phyloP scores from a whole-genome alignment of 2,329 filamentous ascomycete genomes.

The Orbilia javanica region DNA sequence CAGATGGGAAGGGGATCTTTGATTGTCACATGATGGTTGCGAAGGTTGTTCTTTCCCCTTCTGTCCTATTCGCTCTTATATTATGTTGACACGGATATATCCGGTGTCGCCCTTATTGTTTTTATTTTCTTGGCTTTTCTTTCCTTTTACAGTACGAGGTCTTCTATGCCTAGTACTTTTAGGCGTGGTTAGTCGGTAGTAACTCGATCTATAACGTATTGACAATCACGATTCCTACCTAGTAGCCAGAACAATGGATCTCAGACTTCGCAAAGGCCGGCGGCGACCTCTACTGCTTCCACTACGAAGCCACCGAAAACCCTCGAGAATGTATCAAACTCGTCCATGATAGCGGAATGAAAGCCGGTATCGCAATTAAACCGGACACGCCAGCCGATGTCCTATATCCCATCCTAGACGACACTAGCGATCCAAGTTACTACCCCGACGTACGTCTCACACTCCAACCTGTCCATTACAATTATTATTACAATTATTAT shows the following conservation, averaged over 20 bases:
- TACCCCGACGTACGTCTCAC: constrained; percentile 44
- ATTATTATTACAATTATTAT: no score
- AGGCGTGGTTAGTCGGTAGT: neutral
- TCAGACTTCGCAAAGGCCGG: constrained; percentile 93
- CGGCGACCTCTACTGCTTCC: constrained; percentile 99
- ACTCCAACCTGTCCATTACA: no score
- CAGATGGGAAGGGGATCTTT: constrained; percentile 84
- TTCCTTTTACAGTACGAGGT: neutral
- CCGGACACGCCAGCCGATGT: constrained; percentile 91
- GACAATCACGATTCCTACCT: neutral
- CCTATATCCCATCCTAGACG: constrained; percentile 83
- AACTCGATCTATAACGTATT: neutral
- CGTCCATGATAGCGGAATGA: constrained; percentile 88
- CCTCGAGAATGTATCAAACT: constrained; percentile 88
- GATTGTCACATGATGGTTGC: constrained; percentile 99
- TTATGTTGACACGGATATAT: neutral
- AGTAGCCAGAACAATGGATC: constrained; percentile 96
- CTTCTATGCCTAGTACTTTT: no score
- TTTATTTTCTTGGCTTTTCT: neutral
- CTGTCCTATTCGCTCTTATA: neutral
- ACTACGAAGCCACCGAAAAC: constrained; percentile 94
- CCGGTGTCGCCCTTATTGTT: neutral
- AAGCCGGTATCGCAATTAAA: constrained; percentile 95
- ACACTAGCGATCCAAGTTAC: constrained; percentile 74
- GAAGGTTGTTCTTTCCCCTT: constrained; percentile 35